Conservation (phyloP, 2,329 filamentous ascomycete genomes). For the Colletotrichum cordylinicola region DNA sequence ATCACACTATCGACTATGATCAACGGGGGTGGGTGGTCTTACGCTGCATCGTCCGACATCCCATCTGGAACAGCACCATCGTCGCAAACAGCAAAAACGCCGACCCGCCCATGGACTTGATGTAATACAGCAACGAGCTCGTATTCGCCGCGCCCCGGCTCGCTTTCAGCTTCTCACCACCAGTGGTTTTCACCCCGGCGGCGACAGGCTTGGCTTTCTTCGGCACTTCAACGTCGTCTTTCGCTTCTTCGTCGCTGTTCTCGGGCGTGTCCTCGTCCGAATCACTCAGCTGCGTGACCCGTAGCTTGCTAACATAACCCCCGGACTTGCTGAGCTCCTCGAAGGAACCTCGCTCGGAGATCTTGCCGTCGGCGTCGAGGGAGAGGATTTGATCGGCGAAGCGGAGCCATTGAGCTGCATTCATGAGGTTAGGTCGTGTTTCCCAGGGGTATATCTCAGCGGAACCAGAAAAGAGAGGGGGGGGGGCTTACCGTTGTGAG, state of each 20-base stretch:
- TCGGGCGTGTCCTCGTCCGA: background rate
- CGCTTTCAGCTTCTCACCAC: background rate
- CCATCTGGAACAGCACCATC: background rate
- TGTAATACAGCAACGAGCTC: background rate
- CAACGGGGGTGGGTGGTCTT: background rate
- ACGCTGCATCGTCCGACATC: slow-evolving; percentile 8
- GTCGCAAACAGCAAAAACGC: background rate
- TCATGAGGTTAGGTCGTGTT: background rate
- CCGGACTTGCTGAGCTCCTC: background rate
- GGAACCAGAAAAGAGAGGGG: background rate
- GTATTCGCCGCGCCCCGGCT: background rate
- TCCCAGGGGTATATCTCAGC: background rate
- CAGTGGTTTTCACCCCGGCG: rapidly evolving
- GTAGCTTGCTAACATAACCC: background rate
- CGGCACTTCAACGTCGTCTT: background rate
- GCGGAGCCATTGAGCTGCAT: background rate
- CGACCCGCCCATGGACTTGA: background rate
- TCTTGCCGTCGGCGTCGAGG: background rate
- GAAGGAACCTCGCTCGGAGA: background rate
- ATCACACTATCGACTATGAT: background rate
- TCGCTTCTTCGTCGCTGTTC: background rate
- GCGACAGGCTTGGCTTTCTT: background rate
- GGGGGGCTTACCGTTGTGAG: slow-evolving; percentile 31
- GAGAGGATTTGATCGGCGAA: background rate
- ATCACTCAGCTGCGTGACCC: background rate